Evolutionary conservation across 2,329 filamentous ascomycete species (phyloP).

Genomic region (Colletotrichum neosansevieriae): DNA sequence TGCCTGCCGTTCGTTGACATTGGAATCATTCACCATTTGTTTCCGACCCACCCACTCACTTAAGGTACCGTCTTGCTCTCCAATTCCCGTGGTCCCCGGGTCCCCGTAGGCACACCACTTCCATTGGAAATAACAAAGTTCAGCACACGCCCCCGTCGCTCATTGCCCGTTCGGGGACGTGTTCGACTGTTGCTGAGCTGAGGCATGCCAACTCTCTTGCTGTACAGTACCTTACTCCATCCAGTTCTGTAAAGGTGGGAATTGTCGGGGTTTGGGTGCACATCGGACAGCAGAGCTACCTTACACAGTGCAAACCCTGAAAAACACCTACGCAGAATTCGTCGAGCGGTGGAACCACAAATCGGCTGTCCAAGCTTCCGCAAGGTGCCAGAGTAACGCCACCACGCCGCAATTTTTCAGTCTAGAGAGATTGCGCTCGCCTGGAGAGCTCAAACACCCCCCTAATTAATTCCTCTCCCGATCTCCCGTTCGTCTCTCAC

Average conservation of each 20-base stretch:
- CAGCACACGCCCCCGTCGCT: conserved; percentile 7
- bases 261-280: conserved; percentile 28
- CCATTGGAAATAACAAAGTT: background rate
- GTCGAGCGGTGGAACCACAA: conserved; percentile 36
- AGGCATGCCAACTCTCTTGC: conserved; percentile 14
- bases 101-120: background rate
- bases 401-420: conserved; percentile 37
- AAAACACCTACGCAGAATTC: conserved; percentile 10
- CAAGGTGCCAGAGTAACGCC: conserved; percentile 41
- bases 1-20: conserved; percentile 23
- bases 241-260: conserved; percentile 1
- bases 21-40: background rate
- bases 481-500: conserved; percentile 30
- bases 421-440: conserved; percentile 36
- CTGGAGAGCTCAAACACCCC: conserved; percentile 34
- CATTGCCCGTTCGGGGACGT: conserved; percentile 22
- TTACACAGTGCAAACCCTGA: conserved; percentile 30
- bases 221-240: background rate
- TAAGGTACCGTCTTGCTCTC: background rate
- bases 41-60: background rate
- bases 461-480: conserved; percentile 33
- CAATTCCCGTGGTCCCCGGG: conserved; percentile 4
- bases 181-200: conserved; percentile 34
- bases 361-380: conserved; percentile 42
- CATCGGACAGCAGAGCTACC: background rate